Base-by-base conservation (phyloP, 1,284 basidiomycete species). In the Malassezia globosa region DNA sequence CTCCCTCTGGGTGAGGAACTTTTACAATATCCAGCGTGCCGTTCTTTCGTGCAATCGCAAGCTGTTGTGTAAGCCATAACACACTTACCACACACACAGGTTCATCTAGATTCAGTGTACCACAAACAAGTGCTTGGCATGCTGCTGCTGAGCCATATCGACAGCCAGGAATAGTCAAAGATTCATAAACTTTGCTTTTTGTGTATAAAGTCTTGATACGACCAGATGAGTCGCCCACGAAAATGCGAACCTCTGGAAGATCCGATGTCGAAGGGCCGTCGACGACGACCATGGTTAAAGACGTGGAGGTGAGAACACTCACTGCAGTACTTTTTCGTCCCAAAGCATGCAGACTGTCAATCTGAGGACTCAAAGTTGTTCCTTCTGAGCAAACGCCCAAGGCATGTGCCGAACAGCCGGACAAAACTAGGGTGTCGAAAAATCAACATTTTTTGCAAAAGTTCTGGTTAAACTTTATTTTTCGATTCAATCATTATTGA, bases 1-100 rank as follows among this genome's bases (percentile, higher is more conserved):
- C 27, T 5, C 21, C 31, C 8, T 37, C 22, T 4, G 37, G 18
- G 3, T 19, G 3, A 18, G 35, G 41, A 4, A 13, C 29, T 7
- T 18, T 4, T 3, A 51, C 24, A 1, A 52, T 16, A 34, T 52
- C 50, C 2, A 52, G 10, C 27, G 14, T 35, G 6, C 39, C 44
- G 26, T 38, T 52, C 35, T 52, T 52, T n/a, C 50, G 38, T 7
- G 39, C 39, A 13, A 52, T 33, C 4, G 40, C 50, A 22, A 52
- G 31, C 49, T 51, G 21, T 8, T 5, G 27, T 33, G 4, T n/a
- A n/a, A 33, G 29, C 21, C n/a, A 27, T 7, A 18, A 24, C 3
- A 34, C 7, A 48, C 46, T 14, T 48, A 48, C 46, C 40, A 49
- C 22, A 6, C 13, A 31, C 8, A 8, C n/a, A 8, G 31, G 19